phyloP scores from a whole-genome alignment of 2,329 filamentous ascomycete species.

The Arachnopeziza araneosa region DNA sequence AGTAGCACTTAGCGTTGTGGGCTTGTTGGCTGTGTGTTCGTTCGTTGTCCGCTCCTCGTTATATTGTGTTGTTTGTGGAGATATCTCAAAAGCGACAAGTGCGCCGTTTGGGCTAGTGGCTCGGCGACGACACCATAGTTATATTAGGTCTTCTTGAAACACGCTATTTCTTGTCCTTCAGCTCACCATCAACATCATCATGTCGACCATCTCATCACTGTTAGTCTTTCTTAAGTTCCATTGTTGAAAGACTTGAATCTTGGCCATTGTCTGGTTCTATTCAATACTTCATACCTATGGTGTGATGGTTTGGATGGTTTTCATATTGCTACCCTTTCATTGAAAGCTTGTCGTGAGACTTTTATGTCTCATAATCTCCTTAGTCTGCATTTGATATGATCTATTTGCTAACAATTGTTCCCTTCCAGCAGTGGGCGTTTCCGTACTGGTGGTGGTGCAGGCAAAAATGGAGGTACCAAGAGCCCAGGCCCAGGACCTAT shows the following conservation, averaged over 20 bases:
- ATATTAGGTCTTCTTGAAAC: background rate
- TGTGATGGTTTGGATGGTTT: background rate
- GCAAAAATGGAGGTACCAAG: conserved; percentile 47
- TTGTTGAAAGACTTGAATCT: background rate
- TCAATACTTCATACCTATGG: too few species aligned
- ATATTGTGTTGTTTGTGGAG: background rate
- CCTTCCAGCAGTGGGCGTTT: conserved; percentile 50
- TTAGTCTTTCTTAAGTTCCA: background rate
- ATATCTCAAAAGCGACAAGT: background rate
- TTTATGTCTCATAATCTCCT: background rate
- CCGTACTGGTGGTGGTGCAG: conserved; percentile 50
- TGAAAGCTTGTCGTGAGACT: background rate
- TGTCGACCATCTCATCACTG: background rate
- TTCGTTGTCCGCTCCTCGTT: conserved; percentile 2
- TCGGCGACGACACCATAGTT: background rate
- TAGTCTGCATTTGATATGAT: background rate
- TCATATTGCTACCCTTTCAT: background rate
- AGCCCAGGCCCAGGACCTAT: conserved; percentile 40
- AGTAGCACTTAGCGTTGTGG: conserved; percentile 10
- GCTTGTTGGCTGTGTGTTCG: background rate
- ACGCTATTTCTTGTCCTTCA: background rate
- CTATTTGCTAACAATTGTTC: conserved; percentile 21
- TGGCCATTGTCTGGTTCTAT: too few species aligned
- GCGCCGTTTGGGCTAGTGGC: background rate
- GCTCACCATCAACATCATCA: background rate